Base-by-base conservation (phyloP, 1,284 basidiomycete genomes). In the Papiliotrema fonsecae region DNA sequence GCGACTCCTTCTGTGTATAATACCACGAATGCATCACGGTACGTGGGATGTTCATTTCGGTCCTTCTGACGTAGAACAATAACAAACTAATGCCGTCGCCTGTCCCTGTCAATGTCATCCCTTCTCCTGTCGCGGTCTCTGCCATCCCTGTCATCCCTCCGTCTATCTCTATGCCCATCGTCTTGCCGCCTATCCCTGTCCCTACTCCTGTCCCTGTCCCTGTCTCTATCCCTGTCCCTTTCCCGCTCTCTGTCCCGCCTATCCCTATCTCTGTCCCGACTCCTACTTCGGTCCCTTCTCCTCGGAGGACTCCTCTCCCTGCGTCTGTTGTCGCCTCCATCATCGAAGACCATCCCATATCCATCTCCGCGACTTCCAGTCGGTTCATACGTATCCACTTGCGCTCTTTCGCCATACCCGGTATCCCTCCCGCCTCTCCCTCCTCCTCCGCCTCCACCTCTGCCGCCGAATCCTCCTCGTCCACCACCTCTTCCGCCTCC, bases 401-500 rank as follows among this genome's bases (percentile, higher is more conserved):
- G 42, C 26, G 51, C 43, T 31, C 38, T 40, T 4, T 35, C 45
- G 6, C 57, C 49, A 50, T 52, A 36, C 45, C 57, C 51, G 44
- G 48, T 32, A 37, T 43, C 55, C 6, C 56, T 28, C 3, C 38
- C 40, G 21, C 59, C 53, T n/a, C n/a, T n/a, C 13, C 54, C 56
- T 1, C 55, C 39, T 6, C 56, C 42, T 10, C 58, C 56, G 13
- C 57, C 38, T 30, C 51, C 49, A 32, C 55, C 55, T 3, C 21
- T 51, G 44, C 52, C 57, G 37, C 60, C 63, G 47, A 70, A 59
- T 45, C 63, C 45, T 3, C 55, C 50, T 25, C 60, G 52, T 0
- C 59, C 55, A 4, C 58, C 52, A 9, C 70, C 51, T 11, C 63
- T 62, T 3, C 67, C 54, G 11, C 62, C 57, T 5, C 69, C 52